phyloP scores from a whole-genome alignment of 345 rosid species.

The Melaleuca quinquenervia region DNA sequence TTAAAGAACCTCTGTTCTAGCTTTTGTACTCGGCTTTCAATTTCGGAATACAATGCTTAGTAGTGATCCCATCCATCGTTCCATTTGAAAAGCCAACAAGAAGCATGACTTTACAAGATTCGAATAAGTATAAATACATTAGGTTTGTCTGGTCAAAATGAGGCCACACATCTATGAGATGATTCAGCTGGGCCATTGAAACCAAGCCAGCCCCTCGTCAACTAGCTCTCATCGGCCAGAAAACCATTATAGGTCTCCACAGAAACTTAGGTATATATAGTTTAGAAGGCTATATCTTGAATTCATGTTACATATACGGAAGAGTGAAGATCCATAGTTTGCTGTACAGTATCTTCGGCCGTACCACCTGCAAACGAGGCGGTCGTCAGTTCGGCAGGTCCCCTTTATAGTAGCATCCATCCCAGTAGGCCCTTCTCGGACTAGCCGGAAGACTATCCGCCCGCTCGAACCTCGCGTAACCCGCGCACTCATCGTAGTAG shows the following conservation, averaged over 20 bases:
- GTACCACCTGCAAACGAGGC: not conserved
- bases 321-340: not conserved
- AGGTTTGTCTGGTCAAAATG: not conserved
- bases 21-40: too few relatives aligned
- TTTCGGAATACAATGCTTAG: not conserved
- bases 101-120: not conserved
- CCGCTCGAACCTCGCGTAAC: constrained; percentile 14
- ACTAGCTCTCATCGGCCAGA: not conserved
- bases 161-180: not conserved
- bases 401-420: not conserved
- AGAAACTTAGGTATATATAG: not conserved
- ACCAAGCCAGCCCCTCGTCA: not conserved
- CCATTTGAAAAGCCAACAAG: not conserved
- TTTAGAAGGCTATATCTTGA: not conserved
- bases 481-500: constrained; percentile 16
- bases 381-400: not conserved
- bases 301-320: not conserved
- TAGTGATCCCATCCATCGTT: not conserved
- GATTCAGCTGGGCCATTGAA: not conserved
- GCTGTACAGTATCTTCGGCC: not conserved
- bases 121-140: not conserved
- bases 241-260: not conserved
- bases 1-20: constrained; percentile 50
- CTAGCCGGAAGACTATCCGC: constrained; percentile 41
- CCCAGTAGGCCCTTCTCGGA: constrained; percentile 20